Evolutionary conservation across 495 filamentous ascomycete species (phyloP).

Genomic region (Aspergillus incahuasiensis): DNA sequence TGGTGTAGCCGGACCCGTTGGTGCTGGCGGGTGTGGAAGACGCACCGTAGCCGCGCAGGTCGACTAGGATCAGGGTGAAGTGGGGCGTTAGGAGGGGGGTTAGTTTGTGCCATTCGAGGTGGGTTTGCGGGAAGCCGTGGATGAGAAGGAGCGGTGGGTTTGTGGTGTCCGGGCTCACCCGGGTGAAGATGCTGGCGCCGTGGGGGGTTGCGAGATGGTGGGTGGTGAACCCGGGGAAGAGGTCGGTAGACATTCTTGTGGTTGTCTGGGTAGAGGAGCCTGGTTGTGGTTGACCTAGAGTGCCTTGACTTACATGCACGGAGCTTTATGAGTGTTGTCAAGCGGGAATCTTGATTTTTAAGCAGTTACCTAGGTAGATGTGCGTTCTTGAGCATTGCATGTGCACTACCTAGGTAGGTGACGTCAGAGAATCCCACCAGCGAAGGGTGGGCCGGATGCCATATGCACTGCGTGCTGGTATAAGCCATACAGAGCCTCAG

Average conservation of each 20-base stretch:
- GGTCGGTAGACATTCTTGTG: background rate
- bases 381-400: no score
- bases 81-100: background rate
- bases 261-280: background rate
- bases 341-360: no score
- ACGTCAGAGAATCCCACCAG: no score
- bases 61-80: background rate
- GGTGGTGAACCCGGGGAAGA: conserved; percentile 1
- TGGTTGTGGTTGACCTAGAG: background rate
- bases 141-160: background rate
- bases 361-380: no score
- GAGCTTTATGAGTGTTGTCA: no score
- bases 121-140: conserved; percentile 4
- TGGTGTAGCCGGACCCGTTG: conserved; percentile 1
- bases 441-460: no score
- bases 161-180: background rate
- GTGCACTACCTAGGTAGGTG: no score
- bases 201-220: background rate
- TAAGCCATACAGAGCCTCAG: no score
- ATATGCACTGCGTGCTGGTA: no score
- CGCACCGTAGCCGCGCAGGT: background rate
- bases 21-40: background rate
- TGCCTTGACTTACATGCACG: no score
- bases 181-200: background rate
- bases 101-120: background rate